Conservation (phyloP, 306 rosid species). For the Begonia masoniana region DNA sequence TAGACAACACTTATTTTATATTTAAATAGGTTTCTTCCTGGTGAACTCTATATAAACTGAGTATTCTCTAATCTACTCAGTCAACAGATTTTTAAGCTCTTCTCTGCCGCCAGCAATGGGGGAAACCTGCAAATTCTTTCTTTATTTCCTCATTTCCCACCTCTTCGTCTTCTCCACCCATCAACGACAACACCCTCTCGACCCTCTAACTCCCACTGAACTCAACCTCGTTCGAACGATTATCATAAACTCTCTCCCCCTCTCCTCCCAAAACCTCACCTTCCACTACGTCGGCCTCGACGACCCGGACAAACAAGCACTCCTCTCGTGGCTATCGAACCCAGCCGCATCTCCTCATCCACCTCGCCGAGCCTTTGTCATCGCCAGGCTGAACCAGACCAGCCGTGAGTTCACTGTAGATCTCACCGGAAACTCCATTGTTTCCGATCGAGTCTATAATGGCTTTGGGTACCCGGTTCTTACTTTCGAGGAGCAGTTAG, state of each 20-base stretch:
- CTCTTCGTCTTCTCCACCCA: neutral
- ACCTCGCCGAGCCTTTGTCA: conserved; percentile 36
- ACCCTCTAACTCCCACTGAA: conserved; percentile 28
- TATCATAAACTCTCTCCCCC: conserved; percentile 11
- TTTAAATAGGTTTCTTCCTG: no score
- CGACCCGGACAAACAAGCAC: conserved; percentile 31
- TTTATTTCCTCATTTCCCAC: conserved; percentile 1
- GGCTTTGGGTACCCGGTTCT: conserved; percentile 34
- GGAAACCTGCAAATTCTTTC: neutral
- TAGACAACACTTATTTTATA: no score
- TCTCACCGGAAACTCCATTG: conserved; percentile 9
- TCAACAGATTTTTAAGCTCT: neutral
- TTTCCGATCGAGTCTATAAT: conserved; percentile 15
- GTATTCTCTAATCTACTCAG: no score
- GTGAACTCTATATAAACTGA: no score
- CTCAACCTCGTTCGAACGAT: conserved; percentile 18
- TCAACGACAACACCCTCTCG: conserved; percentile 24
- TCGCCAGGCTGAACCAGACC: conserved; percentile 20
- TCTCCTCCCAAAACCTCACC: conserved; percentile 8
- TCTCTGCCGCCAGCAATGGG: neutral
- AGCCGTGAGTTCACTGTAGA: conserved; percentile 34
- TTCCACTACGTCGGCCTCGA: conserved; percentile 44
- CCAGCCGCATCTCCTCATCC: conserved; percentile 4
- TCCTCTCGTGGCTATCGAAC: conserved; percentile 33
- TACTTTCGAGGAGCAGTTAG: conserved; percentile 14